Percentiles rank a stretch among this genome's conserved stretches.
Evolutionary conservation across 1,139 yeast genomes (phyloP).

Genomic region (Suhomyces chickasaworum): DNA sequence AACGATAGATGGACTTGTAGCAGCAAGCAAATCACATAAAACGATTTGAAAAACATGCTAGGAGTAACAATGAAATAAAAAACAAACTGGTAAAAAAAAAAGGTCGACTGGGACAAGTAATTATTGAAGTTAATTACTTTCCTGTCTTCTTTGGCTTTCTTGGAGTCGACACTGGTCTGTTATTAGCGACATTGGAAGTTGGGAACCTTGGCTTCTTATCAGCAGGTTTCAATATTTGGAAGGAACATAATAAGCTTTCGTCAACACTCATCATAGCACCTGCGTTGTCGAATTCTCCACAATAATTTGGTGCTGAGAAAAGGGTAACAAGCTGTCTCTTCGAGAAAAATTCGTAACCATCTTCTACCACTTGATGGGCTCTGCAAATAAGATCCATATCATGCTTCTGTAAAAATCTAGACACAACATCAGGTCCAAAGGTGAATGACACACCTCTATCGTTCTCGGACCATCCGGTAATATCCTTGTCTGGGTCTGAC

Average conservation of each 20-base stretch:
- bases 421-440: constrained; percentile 96
- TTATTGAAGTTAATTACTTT: constrained; percentile 33
- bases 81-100: constrained; percentile 9
- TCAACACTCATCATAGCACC: constrained; percentile 99
- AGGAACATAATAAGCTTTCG: constrained; percentile 91
- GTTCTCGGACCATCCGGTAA: constrained; percentile 97
- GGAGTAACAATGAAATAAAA: constrained; percentile 7
- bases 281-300: constrained; percentile 98
- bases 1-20: constrained; percentile 5
- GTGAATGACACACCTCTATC: constrained; percentile 98
- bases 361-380: constrained; percentile 98
- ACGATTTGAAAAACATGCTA: constrained; percentile 4
- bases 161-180: constrained; percentile 65
- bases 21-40: constrained; percentile 4
- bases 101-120: constrained; percentile 1
- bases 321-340: constrained; percentile 94
- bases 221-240: constrained; percentile 97
- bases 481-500: constrained; percentile 98
- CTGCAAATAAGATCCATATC: constrained; percentile 97
- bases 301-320: constrained; percentile 95
- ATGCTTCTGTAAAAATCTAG: constrained; percentile 90
- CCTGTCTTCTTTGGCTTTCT: constrained; percentile 69
- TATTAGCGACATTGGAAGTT: constrained; percentile 52
- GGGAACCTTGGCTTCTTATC: constrained; percentile 81
- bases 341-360: constrained; percentile 95